Base-by-base conservation (phyloP, 1,139 yeast species). In the Debaryomyces nepalensis region DNA sequence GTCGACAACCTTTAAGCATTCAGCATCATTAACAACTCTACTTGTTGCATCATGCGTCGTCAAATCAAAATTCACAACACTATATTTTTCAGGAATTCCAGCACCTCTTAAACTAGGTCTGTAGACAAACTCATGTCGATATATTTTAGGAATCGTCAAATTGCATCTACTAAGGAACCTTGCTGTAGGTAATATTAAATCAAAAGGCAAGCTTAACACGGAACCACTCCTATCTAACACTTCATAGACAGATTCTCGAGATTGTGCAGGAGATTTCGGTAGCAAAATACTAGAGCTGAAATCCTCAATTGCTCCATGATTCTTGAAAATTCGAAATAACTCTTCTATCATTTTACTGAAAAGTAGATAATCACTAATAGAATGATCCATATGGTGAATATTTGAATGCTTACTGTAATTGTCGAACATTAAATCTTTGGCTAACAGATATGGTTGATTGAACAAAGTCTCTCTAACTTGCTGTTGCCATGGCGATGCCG, bases 401-500 rank as follows among this genome's bases (percentile, higher is more conserved):
- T 58, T 60, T 2, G 65, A 51, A 32, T 46, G 50, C 33, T 57
- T 61, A 9, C 54, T 54, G 36, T 47, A 46, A 18, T 79, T 75
- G 49, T 90, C 97, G 63, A 85, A 93, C 54, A 91, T 69, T 11
- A 88, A 76, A 58, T 88, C 96, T 51, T 84, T 81, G 0, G 96
- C 96, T 46, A 86, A 71, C 61, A 84, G 84, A 51, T 88, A 84
- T 0, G 96, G 90, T 51, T 88, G 95, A 20, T 85, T 75, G 59
- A 93, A 93, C 31, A 93, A 66, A 0, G 95, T 85, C 46, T 84
- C 87, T 56, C 97, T 77, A 0, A 93, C 97, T 61, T 89, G 96
- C 50, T 83, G 88, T 52, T 91, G 93, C 96, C 96, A 89, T 0
- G 96, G 93, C 0, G 97, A 88, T 0, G 95, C 84, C 0, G 96